Evolutionary conservation across 148 eudicot species (phyloP).

Genomic region (Cornus kousa): DNA sequence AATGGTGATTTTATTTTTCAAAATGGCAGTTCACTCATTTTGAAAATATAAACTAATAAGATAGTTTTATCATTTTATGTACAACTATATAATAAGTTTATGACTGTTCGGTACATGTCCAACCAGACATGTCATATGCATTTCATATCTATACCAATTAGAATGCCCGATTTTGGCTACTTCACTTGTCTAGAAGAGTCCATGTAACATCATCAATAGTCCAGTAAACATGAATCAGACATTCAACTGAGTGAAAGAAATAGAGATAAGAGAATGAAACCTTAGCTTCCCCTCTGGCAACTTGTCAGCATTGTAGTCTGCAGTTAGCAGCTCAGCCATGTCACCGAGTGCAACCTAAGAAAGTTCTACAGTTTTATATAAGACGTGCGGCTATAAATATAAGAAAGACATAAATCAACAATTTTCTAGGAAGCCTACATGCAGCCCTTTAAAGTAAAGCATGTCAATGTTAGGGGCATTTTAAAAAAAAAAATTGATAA

Average conservation of each 20-base stretch:
- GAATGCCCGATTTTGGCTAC: too few relatives aligned
- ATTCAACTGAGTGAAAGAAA: neutral
- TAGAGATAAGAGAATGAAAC: conserved; percentile 26
- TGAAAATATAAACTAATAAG: too few relatives aligned
- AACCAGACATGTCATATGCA: too few relatives aligned
- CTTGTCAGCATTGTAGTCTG: conserved; percentile 79
- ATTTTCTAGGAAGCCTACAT: neutral
- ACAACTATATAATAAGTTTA: too few relatives aligned
- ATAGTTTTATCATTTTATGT: too few relatives aligned
- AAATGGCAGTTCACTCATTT: too few relatives aligned
- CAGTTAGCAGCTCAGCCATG: conserved; percentile 73
- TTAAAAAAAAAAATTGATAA: too few relatives aligned
- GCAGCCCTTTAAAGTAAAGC: too few relatives aligned
- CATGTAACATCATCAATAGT: neutral
- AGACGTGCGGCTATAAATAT: neutral
- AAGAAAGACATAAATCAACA: neutral
- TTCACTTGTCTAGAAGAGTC: too few relatives aligned
- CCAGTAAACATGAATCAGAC: neutral
- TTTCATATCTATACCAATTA: too few relatives aligned
- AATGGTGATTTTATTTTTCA: too few relatives aligned
- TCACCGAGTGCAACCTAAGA: conserved; percentile 92
- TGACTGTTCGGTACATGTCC: too few relatives aligned
- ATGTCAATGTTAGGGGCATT: neutral
- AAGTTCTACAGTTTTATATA: neutral
- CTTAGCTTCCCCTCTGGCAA: conserved; percentile 91